Evolutionary conservation across 805 yeast species (phyloP).

Genomic region (Tanozyma kutaoensis): DNA sequence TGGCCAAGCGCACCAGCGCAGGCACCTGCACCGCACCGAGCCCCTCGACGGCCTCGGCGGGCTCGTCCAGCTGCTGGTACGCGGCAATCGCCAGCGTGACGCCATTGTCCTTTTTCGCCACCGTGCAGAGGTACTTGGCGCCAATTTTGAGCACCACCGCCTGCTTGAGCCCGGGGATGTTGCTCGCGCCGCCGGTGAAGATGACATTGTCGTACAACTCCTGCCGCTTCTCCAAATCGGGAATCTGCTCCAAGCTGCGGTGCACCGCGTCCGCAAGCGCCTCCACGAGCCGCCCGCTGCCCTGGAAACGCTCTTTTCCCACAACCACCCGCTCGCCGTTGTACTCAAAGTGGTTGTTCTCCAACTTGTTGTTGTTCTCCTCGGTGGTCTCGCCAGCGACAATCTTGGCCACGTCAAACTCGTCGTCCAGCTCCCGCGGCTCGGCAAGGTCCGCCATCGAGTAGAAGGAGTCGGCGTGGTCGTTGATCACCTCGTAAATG

Average conservation of each 20-base stretch:
- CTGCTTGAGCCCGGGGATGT: conserved; percentile 65
- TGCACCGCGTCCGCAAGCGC: conserved; percentile 42
- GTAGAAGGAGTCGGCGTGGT: conserved; percentile 53
- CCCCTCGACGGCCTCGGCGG: conserved; percentile 6
- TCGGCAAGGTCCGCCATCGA: conserved; percentile 35
- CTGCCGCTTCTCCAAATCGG: conserved; percentile 59
- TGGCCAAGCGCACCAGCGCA: conserved; percentile 50
- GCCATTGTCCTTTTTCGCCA: conserved; percentile 14
- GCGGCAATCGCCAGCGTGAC: conserved; percentile 26
- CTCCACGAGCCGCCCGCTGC: conserved; percentile 48
- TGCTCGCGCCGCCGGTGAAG: conserved; percentile 65
- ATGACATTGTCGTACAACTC: conserved; percentile 78
- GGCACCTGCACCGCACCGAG: conserved; percentile 55
- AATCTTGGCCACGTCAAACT: conserved; percentile 79
- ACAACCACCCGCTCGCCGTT: conserved; percentile 44
- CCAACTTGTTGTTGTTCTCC: conserved; percentile 51
- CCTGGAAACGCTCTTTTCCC: conserved; percentile 88
- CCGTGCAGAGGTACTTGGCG: conserved; percentile 35
- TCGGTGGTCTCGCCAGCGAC: conserved; percentile 58
- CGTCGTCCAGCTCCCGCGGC: conserved; percentile 45
- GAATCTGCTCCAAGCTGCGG: conserved; percentile 38
- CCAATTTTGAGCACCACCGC: conserved; percentile 48
- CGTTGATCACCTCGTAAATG: conserved; percentile 69
- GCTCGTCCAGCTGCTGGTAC: conserved; percentile 29
- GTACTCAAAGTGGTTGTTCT: conserved; percentile 62